Conservation (phyloP, 441 rosid genomes). For the Raphanus hybrid region DNA sequence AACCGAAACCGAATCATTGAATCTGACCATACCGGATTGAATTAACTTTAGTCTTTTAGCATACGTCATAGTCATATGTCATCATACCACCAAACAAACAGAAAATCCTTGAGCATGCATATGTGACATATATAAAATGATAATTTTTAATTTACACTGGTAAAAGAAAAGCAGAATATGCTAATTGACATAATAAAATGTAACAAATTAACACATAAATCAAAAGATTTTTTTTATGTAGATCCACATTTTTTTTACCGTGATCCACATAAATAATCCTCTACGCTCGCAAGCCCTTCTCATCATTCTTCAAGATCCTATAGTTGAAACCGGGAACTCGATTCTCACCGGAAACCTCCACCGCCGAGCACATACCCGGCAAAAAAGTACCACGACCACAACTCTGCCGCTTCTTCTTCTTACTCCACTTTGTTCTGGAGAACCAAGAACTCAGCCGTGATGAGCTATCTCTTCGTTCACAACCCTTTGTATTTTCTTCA, state of each 20-base stretch:
- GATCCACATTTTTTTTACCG: slow-evolving; percentile 18
- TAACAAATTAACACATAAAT: slow-evolving; percentile 5
- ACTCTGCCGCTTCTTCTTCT: slow-evolving; percentile 57
- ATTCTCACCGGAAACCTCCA: slow-evolving; percentile 53
- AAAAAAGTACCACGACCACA: slow-evolving; percentile 39
- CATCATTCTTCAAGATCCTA: slow-evolving; percentile 64
- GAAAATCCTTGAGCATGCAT: neutral
- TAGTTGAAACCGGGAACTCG: slow-evolving; percentile 64
- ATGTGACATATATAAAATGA: neutral
- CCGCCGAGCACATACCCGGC: slow-evolving; percentile 65
- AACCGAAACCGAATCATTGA: neutral
- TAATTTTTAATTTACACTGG: neutral
- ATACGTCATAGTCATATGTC: neutral
- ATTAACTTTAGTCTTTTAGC: neutral
- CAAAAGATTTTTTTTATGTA: neutral
- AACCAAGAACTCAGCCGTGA: slow-evolving; percentile 65
- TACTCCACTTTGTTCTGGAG: slow-evolving; percentile 50
- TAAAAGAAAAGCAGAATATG: slow-evolving; percentile 15
- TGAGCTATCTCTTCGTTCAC: slow-evolving; percentile 45
- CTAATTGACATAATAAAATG: slow-evolving; percentile 14
- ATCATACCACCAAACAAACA: slow-evolving; percentile 1
- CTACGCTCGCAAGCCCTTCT: slow-evolving; percentile 27
- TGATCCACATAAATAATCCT: slow-evolving; percentile 13
- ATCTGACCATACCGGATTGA: neutral
- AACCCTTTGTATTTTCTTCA: slow-evolving; percentile 31